These are phyloP conservation scores for Schoenoplectus tabernaemontani DNA, from an alignment of 202 grass and related monocot species.

Conservation along the genomic window DNA sequence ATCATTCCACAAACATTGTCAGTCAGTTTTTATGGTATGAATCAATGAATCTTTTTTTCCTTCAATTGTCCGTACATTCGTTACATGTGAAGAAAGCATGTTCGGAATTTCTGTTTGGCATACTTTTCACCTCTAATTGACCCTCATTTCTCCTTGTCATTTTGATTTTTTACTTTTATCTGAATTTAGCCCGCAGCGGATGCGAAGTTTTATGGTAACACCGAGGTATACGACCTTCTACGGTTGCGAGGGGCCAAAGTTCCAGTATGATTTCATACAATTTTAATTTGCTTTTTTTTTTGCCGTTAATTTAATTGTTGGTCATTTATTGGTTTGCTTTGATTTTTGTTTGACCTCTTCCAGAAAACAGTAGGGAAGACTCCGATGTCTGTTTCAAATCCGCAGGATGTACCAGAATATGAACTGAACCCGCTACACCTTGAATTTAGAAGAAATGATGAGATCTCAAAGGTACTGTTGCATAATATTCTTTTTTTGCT, in stretches of 20 bases:
- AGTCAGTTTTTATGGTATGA: no score
- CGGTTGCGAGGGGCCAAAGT: slow-evolving; percentile 71
- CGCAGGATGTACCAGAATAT: slow-evolving; percentile 78
- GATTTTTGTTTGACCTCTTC: not conserved
- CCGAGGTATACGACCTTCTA: slow-evolving; percentile 67
- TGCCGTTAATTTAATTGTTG: not conserved
- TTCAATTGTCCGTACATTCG: not conserved
- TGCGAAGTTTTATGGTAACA: slow-evolving; percentile 71
- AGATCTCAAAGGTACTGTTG: slow-evolving; percentile 55
- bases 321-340: slow-evolving; percentile 8
- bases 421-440: slow-evolving; percentile 85
- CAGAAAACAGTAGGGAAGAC: slow-evolving; percentile 59
- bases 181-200: slow-evolving; percentile 63
- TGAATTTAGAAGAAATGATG: slow-evolving; percentile 65
- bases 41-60: not conserved
- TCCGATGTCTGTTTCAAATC: slow-evolving; percentile 90
- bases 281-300: slow-evolving; percentile 2
- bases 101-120: not conserved
- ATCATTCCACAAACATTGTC: no score
- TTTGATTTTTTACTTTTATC: not conserved
- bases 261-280: slow-evolving; percentile 38
- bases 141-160: not conserved
- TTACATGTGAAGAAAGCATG: not conserved
- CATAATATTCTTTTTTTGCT: not conserved
- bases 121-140: not conserved